Evolutionary conservation across 129 eudicot genomes (phyloP).

Genomic region (Arctium lappa): DNA sequence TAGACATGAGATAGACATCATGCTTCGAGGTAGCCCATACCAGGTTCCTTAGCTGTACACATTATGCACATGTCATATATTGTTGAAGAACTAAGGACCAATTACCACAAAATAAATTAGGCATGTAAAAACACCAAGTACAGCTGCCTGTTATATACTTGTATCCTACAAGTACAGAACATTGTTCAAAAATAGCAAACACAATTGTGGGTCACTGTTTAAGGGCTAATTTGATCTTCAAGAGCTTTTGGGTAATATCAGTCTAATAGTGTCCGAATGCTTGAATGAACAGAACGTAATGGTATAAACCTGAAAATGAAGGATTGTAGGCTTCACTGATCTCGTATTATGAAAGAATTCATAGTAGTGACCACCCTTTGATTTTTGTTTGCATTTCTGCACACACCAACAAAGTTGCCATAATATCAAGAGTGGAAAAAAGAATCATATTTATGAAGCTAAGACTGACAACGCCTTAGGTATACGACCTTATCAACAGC

Average conservation of each 20-base stretch:
- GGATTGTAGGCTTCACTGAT: conserved; percentile 85
- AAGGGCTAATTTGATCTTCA: not conserved
- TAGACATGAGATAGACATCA: conserved; percentile 80
- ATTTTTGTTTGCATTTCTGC: conserved; percentile 68
- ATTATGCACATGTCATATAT: not conserved
- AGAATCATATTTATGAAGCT: not conserved
- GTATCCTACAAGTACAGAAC: not conserved
- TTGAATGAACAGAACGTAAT: not conserved
- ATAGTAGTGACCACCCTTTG: conserved; percentile 70
- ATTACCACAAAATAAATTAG: not conserved
- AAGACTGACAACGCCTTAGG: not conserved
- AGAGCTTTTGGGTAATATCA: not conserved
- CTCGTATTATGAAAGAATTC: conserved; percentile 79
- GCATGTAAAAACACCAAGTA: not conserved
- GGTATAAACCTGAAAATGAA: conserved; percentile 79
- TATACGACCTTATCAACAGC: conserved; percentile 39
- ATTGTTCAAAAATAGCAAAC: not conserved
- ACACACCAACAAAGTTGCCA: not conserved
- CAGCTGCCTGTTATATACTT: not conserved
- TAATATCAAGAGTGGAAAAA: conserved; percentile 1
- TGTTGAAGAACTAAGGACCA: not conserved
- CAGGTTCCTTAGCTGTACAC: conserved; percentile 74
- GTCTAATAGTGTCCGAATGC: not conserved
- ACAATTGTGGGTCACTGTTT: not conserved
- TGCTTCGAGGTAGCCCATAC: conserved; percentile 97